phyloP scores from a whole-genome alignment of 805 yeast genomes.

The Metahyphopichia silvanorum region DNA sequence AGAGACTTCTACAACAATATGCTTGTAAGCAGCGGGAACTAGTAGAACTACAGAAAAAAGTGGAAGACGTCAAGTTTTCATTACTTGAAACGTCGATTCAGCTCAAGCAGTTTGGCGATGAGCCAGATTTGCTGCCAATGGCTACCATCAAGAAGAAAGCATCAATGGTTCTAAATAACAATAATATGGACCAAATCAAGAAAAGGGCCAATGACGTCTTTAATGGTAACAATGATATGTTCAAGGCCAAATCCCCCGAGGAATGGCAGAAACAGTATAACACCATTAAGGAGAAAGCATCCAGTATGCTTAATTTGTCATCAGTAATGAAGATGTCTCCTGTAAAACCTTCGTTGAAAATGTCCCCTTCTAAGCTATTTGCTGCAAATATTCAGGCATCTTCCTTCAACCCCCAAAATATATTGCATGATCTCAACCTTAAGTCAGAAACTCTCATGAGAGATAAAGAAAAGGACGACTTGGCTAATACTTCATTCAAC shows the following conservation, averaged over 20 bases:
- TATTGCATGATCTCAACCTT: constrained; percentile 13
- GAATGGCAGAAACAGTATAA: too few species aligned
- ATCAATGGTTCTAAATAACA: constrained; percentile 11
- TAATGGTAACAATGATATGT: too few species aligned
- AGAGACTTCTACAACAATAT: constrained; percentile 17
- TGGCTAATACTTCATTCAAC: constrained; percentile 24
- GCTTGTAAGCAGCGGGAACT: constrained; percentile 56
- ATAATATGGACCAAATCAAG: constrained; percentile 1
- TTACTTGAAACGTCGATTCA: constrained; percentile 27
- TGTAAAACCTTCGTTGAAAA: too few species aligned
- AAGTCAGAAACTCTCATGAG: neutral
- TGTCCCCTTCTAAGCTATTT: too few species aligned
- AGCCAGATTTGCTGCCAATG: constrained; percentile 1
- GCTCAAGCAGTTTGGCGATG: constrained; percentile 15
- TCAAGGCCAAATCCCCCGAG: neutral
- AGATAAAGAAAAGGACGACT: constrained; percentile 5
- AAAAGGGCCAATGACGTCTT: too few species aligned
- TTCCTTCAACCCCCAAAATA: neutral
- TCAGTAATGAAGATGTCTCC: constrained; percentile 12
- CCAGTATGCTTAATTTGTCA: constrained; percentile 12
- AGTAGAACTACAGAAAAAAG: constrained; percentile 43
- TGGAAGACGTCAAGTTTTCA: constrained; percentile 29
- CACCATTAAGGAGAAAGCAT: constrained; percentile 16
- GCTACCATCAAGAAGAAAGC: constrained; percentile 16
- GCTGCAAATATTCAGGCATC: neutral